A percentile compares a stretch with the other conserved stretches of the same genome.
phyloP scores from a whole-genome alignment of 306 rosid species.

The Pterocarpus macrocarpus region DNA sequence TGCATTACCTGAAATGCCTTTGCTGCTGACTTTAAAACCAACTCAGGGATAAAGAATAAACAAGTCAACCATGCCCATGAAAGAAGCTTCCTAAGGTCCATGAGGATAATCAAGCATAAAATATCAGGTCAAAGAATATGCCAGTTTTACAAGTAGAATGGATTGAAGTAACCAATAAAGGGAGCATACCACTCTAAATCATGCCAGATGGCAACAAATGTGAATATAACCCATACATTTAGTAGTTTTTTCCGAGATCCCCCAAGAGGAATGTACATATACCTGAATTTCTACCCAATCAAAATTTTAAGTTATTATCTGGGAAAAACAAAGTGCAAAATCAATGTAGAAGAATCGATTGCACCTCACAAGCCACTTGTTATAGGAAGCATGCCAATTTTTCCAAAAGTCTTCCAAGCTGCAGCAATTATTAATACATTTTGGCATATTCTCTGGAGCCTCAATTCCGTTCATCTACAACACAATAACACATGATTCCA shows the following conservation, averaged over 20 bases:
- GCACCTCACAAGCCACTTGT: conserved; percentile 99
- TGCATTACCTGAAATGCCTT: conserved; percentile 74
- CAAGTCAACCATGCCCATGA: conserved; percentile 99
- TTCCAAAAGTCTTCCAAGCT: conserved; percentile 94
- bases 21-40: conserved; percentile 78
- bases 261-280: conserved; percentile 92
- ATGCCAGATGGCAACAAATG: conserved; percentile 95
- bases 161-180: conserved; percentile 41
- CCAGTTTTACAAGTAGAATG: conserved; percentile 42
- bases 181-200: conserved; percentile 90
- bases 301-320: conserved; percentile 27
- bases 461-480: conserved; percentile 86
- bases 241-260: conserved; percentile 82
- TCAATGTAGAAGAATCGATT: conserved; percentile 38
- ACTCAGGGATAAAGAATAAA: conserved; percentile 87
- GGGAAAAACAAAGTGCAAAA: conserved; percentile 33
- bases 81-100: conserved; percentile 86
- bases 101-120: conserved; percentile 45
- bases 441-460: conserved; percentile 95
- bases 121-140: conserved; percentile 34
- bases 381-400: conserved; percentile 98
- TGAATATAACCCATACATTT: conserved; percentile 89
- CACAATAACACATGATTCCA: conserved; percentile 43
- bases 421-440: conserved; percentile 90
- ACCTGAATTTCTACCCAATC: conserved; percentile 64